Conservation (phyloP, 768 basidiomycete species). For the Tricholoma matsutake region DNA sequence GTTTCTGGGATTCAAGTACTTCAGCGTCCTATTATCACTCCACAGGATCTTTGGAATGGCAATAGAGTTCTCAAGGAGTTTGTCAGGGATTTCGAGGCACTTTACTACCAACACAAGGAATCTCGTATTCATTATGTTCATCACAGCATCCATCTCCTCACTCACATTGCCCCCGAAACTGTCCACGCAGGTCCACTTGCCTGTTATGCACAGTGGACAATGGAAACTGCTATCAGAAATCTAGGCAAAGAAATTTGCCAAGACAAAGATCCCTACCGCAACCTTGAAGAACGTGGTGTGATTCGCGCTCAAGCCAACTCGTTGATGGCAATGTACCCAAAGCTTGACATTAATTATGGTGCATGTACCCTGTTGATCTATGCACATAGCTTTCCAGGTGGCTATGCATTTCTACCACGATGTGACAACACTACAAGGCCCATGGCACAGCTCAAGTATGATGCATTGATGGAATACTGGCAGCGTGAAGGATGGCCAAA, state of each 20-base stretch:
- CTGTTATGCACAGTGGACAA: too few relatives aligned
- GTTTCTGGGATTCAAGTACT: too few relatives aligned
- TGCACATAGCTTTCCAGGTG: too few relatives aligned
- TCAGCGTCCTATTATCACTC: slow-evolving; percentile 15
- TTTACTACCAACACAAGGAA: not conserved
- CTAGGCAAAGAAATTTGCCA: too few relatives aligned
- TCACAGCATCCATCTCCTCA: slow-evolving; percentile 1
- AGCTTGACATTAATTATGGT: not conserved
- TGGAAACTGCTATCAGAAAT: too few relatives aligned
- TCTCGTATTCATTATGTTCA: slow-evolving; percentile 2
- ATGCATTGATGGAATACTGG: slow-evolving; percentile 2
- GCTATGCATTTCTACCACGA: not conserved
- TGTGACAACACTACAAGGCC: not conserved
- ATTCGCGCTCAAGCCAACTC: slow-evolving; percentile 3
- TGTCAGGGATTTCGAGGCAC: not conserved
- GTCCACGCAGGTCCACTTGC: slow-evolving; percentile 2
- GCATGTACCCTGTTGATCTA: too few relatives aligned
- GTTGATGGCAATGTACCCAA: not conserved
- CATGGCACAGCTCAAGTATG: not conserved
- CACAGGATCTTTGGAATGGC: slow-evolving; percentile 17
- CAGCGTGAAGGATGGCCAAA: slow-evolving; percentile 2
- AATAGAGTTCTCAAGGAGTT: too few relatives aligned
- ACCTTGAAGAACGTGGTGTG: too few relatives aligned
- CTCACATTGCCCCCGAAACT: not conserved
- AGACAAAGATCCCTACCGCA: slow-evolving; percentile 11